These are phyloP conservation scores for Phytophthora ohioensis DNA, from an alignment of 352 stramenopile species.

Conservation along the genomic window DNA sequence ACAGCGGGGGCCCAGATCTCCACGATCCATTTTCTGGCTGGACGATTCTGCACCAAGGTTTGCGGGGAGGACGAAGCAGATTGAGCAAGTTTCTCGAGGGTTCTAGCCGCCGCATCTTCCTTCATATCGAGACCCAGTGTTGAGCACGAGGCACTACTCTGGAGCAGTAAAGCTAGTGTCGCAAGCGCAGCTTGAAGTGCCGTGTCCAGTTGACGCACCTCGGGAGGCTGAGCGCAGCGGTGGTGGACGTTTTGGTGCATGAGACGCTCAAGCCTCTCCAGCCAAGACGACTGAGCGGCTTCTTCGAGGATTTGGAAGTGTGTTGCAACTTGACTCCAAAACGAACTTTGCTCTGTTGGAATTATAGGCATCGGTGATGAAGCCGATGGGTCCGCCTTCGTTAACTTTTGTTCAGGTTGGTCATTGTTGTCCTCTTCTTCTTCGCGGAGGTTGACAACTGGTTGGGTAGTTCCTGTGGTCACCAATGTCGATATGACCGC, in stretches of 20 bases:
- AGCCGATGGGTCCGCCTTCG: neutral
- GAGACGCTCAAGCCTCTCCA: slow-evolving; percentile 53
- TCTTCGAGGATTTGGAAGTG: slow-evolving; percentile 41
- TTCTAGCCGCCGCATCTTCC: slow-evolving; percentile 25
- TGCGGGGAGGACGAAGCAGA: slow-evolving; percentile 31
- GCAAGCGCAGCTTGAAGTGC: slow-evolving; percentile 35
- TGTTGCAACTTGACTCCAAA: slow-evolving; percentile 31
- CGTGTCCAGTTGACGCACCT: slow-evolving; percentile 44
- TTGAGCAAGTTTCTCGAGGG: slow-evolving; percentile 41
- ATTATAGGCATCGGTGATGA: neutral
- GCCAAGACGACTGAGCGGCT: slow-evolving; percentile 36
- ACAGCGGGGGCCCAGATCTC: slow-evolving; percentile 36
- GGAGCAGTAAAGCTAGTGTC: slow-evolving; percentile 25
- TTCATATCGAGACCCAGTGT: slow-evolving; percentile 16
- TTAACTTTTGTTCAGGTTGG: slow-evolving; percentile 17
- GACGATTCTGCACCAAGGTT: slow-evolving; percentile 42
- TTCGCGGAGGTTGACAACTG: slow-evolving; percentile 4
- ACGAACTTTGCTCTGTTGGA: slow-evolving; percentile 16
- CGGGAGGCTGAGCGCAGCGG: slow-evolving; percentile 44
- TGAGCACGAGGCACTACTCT: slow-evolving; percentile 25
- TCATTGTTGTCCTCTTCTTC: slow-evolving; percentile 44
- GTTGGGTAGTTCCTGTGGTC: neutral
- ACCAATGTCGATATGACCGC: slow-evolving; percentile 10
- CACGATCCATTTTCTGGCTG: slow-evolving; percentile 48
- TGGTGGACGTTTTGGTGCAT: slow-evolving; percentile 71